Evolutionary conservation across 2,329 filamentous ascomycete genomes (phyloP).

Genomic region (Exophiala sp.): DNA sequence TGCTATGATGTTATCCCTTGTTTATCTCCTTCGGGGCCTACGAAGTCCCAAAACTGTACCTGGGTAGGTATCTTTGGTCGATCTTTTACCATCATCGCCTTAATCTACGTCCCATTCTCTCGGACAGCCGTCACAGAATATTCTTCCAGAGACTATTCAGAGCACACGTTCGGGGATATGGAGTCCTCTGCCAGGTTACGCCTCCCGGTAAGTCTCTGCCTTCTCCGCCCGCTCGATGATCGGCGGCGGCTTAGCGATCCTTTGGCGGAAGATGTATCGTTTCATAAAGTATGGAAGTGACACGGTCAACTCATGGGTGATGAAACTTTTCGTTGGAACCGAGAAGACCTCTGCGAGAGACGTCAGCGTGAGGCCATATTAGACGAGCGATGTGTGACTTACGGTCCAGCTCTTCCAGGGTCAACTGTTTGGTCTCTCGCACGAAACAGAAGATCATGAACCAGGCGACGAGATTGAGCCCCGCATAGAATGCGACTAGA

Average conservation of each 20-base stretch:
- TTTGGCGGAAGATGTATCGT: conserved; percentile 37
- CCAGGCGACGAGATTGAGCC: conserved; percentile 45
- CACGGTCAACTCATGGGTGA: conserved; percentile 38
- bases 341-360: conserved; percentile 31
- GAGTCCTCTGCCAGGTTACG: not conserved
- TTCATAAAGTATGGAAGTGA: conserved; percentile 45
- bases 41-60: too few relatives aligned
- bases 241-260: conserved; percentile 36
- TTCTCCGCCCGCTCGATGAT: conserved; percentile 6
- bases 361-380: not conserved
- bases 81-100: too few relatives aligned
- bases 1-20: too few relatives aligned
- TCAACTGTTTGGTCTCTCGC: conserved; percentile 28
- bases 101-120: too few relatives aligned
- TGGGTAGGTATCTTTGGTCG: too few relatives aligned
- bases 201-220: not conserved
- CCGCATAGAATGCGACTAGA: conserved; percentile 42
- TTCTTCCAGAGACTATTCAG: too few relatives aligned
- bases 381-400: not conserved
- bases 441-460: conserved; percentile 39
- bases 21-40: too few relatives aligned
- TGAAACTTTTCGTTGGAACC: conserved; percentile 35
- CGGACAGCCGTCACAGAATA: too few relatives aligned
- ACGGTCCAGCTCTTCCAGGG: conserved; percentile 14
- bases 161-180: too few relatives aligned